Base-by-base conservation (phyloP, 2,329 filamentous ascomycete species). In the Pseudogymnoascus sp. region DNA sequence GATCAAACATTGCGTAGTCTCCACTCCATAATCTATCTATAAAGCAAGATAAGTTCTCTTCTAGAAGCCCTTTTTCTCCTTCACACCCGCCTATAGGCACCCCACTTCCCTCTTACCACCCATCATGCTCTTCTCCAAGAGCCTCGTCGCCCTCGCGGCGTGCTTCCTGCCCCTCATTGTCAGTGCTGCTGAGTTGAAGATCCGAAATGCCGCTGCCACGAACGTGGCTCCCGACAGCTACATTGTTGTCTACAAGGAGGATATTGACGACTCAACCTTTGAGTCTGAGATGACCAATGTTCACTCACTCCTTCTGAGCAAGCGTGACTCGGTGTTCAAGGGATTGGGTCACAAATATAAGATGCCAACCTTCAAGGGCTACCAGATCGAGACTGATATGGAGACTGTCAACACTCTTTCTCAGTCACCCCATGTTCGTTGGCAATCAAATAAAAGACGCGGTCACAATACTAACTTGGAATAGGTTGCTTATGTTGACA, bases 231-330 rank as follows among this genome's bases (percentile, higher is more conserved):
- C 79, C 25, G 79, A 82, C 74, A 77, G 77, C 57, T 88, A 85
- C 72, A 86, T 88, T 64, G 83, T 87, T 60, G 83, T 87, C 62
- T 87, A 86, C 71, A 76, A 75, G 64, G 79, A 75, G 64, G 79
- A 77, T 61, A 54, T 54, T 65, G 75, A 73, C 64, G 73, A 78
- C 18, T 76, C 76, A 12, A 73, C 74, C 37, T 78, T 86, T 67
- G 71, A 74, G 34, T 73, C 76, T 57, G 80, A 83, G 70, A 74
- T 82, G 68, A 71, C 74, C 35, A 74, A 72, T 61, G 76, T 84
- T 67, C 76, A 74, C 61, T 69, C 75, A 37, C 71, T 78, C 47
- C 71, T 78, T 43, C 71, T 87, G 61, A 74, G 79, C 70, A 84
- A 81, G 73, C 81, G 82, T 66, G 85, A 85, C 70, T 67, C 82